Conservation (phyloP, 768 basidiomycete species). For the Mycena alexandri region DNA sequence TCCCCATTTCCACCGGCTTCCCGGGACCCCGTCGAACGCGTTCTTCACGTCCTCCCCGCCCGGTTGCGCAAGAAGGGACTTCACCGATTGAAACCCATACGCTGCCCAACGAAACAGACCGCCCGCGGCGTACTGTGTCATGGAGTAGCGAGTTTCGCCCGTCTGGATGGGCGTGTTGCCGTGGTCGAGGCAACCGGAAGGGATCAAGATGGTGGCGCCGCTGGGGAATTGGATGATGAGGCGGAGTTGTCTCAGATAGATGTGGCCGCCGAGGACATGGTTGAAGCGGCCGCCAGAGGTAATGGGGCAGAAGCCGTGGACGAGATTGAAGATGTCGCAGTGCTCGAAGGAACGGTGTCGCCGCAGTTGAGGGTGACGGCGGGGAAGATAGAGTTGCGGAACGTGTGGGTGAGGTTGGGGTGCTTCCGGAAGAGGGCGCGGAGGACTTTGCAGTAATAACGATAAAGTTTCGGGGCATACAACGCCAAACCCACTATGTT, state of each 20-base stretch:
- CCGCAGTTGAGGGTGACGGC: background rate
- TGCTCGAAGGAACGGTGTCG: background rate
- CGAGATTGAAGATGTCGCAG: background rate
- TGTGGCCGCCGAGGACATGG: conserved; percentile 8
- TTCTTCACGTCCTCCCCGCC: background rate
- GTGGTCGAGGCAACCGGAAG: conserved; percentile 12
- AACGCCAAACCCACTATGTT: background rate
- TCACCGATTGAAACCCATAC: conserved; percentile 1
- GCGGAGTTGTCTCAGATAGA: conserved; percentile 27
- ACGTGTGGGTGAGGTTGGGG: background rate
- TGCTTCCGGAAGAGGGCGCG: background rate
- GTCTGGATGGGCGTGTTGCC: conserved; percentile 31
- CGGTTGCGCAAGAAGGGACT: background rate
- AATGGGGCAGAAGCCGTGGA: conserved; percentile 20
- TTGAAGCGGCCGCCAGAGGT: background rate
- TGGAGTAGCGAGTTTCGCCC: conserved; percentile 33
- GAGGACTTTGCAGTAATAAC: background rate
- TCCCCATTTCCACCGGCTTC: background rate
- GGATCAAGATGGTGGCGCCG: background rate
- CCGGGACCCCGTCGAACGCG: background rate
- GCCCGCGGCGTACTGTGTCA: conserved; percentile 40
- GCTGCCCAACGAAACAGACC: background rate
- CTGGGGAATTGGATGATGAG: conserved; percentile 35
- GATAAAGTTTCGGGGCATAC: background rate
- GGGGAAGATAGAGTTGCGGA: background rate